Percentiles rank a stretch among this genome's conserved stretches.
phyloP scores from a whole-genome alignment of 2,329 filamentous ascomycete species.

The Xylariaceae sp. region DNA sequence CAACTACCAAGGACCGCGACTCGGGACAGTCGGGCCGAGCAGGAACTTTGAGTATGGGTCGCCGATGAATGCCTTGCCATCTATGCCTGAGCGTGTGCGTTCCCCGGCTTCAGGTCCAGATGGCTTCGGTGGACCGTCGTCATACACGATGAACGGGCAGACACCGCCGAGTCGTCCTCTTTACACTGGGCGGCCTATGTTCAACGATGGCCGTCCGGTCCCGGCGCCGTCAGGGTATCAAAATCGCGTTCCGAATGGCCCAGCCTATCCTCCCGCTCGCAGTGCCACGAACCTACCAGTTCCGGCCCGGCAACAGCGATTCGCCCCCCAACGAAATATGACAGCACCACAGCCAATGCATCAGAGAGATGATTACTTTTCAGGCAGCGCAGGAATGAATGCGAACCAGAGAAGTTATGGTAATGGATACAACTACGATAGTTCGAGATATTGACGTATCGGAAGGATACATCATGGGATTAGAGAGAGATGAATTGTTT shows the following conservation, averaged over 20 bases:
- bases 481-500: neutral
- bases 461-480: constrained; percentile 7
- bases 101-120: constrained; percentile 44
- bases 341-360: constrained; percentile 50
- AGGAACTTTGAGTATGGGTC: constrained; percentile 41
- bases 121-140: constrained; percentile 28
- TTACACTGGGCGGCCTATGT: constrained; percentile 27
- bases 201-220: constrained; percentile 36
- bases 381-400: constrained; percentile 38
- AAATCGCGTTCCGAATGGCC: constrained; percentile 34
- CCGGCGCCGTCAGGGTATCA: constrained; percentile 42
- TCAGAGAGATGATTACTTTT: constrained; percentile 40
- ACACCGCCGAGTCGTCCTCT: constrained; percentile 23
- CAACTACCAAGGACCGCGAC: constrained; percentile 43
- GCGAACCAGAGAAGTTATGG: constrained; percentile 36
- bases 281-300: constrained; percentile 50
- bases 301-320: constrained; percentile 42
- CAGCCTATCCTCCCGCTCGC: constrained; percentile 43
- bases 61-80: constrained; percentile 36
- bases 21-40: constrained; percentile 48
- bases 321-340: constrained; percentile 53
- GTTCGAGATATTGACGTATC: constrained; percentile 36
- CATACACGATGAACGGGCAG: constrained; percentile 13
- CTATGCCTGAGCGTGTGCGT: constrained; percentile 44
- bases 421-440: constrained; percentile 41